Percentiles rank a stretch among this genome's conserved stretches.
These are phyloP conservation scores for Phytophthora melonis DNA, from an alignment of 352 stramenopile species.

Conservation along the genomic window DNA sequence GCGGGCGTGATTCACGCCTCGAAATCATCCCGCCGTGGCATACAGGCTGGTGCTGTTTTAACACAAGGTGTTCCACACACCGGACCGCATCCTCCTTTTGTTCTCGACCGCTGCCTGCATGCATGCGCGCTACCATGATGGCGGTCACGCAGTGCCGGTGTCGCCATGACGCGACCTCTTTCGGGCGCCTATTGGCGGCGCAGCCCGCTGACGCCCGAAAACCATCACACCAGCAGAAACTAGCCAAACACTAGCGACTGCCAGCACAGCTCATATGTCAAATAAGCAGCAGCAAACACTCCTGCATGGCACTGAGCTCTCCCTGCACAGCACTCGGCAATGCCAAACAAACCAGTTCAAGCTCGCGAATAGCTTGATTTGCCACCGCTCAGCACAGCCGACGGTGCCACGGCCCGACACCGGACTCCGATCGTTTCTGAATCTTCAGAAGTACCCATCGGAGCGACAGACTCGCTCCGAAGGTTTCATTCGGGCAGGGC, in stretches of 20 bases:
- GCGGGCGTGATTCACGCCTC: neutral
- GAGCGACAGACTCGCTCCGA: no score
- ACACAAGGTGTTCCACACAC: constrained; percentile 1
- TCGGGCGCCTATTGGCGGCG: constrained; percentile 27
- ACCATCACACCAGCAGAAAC: constrained; percentile 24
- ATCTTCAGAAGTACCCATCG: constrained; percentile 27
- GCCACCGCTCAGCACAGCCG: no score
- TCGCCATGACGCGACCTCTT: constrained; percentile 24
- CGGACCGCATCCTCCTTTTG: constrained; percentile 33
- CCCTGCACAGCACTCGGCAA: no score
- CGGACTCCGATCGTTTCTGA: constrained; percentile 15
- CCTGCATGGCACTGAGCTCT: no score
- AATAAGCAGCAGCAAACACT: no score
- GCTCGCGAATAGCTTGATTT: neutral
- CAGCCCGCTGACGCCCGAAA: constrained; percentile 11
- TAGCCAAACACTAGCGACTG: constrained; percentile 15
- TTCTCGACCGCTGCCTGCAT: constrained; percentile 25
- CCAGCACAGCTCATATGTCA: neutral
- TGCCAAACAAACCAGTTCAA: no score
- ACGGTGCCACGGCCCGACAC: constrained; percentile 15
- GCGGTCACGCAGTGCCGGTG: neutral
- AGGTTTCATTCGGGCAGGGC: no score
- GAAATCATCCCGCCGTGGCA: constrained; percentile 20
- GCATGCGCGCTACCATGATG: neutral
- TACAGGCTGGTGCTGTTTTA: neutral